These are phyloP conservation scores for Wickerhamiella kurtzmanii DNA, from an alignment of 805 yeast genomes.

Conservation along the genomic window DNA sequence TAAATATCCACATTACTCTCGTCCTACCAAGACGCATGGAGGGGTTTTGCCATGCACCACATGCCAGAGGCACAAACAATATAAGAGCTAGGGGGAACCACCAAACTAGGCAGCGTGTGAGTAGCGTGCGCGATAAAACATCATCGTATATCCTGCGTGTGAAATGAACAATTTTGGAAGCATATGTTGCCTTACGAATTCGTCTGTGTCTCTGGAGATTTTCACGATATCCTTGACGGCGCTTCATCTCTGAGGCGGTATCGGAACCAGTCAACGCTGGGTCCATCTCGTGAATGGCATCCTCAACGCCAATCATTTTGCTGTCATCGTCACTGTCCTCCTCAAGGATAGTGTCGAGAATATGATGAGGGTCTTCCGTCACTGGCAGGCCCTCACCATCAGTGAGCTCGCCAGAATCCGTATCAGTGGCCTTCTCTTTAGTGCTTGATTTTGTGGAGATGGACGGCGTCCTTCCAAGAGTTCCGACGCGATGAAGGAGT, in stretches of 20 bases:
- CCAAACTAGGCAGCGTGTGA: constrained; percentile 25
- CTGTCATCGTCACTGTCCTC: constrained; percentile 14
- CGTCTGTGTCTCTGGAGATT: constrained; percentile 15
- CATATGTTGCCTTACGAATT: constrained; percentile 12
- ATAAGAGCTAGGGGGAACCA: constrained; percentile 29
- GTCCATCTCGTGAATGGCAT: constrained; percentile 13
- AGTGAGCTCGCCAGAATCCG: too few relatives aligned
- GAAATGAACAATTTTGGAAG: constrained; percentile 8
- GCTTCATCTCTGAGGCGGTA: constrained; percentile 4
- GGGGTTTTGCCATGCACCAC: constrained; percentile 26
- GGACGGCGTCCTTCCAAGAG: neutral
- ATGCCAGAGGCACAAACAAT: constrained; percentile 28
- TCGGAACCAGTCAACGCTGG: constrained; percentile 5
- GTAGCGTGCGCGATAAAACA: constrained; percentile 16
- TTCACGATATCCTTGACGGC: constrained; percentile 14
- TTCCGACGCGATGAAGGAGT: neutral
- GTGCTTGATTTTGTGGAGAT: neutral
- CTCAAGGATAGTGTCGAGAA: constrained; percentile 16
- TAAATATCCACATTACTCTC: constrained; percentile 28
- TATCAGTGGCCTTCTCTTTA: constrained; percentile 6
- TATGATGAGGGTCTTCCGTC: constrained; percentile 15
- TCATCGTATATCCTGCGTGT: constrained; percentile 13
- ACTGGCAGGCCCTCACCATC: neutral
- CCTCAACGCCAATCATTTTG: constrained; percentile 12
- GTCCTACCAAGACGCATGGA: constrained; percentile 24